A percentile compares a stretch with the other conserved stretches of the same genome.
phyloP scores from a whole-genome alignment of 345 rosid genomes.

The Hirschfeldia incana region DNA sequence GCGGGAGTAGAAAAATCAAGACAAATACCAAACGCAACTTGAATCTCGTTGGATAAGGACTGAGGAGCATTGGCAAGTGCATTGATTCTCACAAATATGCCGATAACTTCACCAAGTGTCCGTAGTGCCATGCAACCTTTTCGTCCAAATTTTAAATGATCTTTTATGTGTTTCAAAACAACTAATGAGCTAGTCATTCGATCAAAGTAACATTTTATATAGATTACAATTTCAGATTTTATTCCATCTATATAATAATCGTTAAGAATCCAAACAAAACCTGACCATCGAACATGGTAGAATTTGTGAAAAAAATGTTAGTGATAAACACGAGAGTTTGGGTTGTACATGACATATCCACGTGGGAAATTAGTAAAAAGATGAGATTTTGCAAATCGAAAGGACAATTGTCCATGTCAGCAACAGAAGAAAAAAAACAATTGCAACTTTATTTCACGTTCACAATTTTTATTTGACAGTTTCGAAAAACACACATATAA shows the following conservation, averaged over 20 bases:
- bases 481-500: conserved; percentile 23
- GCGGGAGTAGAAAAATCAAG: not conserved
- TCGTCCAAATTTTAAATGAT: not conserved
- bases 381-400: conserved; percentile 13
- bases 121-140: conserved; percentile 8
- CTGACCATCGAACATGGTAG: conserved; percentile 28
- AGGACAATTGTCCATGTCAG: conserved; percentile 37
- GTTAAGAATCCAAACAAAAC: not conserved
- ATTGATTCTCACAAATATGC: conserved; percentile 11
- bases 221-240: not conserved
- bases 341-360: conserved; percentile 35
- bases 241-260: not conserved
- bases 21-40: conserved; percentile 34
- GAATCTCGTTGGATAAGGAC: conserved; percentile 37
- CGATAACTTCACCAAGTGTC: conserved; percentile 38
- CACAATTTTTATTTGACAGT: conserved; percentile 15
- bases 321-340: conserved; percentile 32
- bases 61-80: conserved; percentile 15
- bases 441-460: conserved; percentile 33
- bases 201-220: not conserved
- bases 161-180: not conserved
- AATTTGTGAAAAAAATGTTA: not conserved
- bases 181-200: not conserved
- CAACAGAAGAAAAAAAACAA: not conserved
- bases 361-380: conserved; percentile 26